Evolutionary conservation across 2,329 filamentous ascomycete species (phyloP).

Genomic region (Ascochyta koolunga): DNA sequence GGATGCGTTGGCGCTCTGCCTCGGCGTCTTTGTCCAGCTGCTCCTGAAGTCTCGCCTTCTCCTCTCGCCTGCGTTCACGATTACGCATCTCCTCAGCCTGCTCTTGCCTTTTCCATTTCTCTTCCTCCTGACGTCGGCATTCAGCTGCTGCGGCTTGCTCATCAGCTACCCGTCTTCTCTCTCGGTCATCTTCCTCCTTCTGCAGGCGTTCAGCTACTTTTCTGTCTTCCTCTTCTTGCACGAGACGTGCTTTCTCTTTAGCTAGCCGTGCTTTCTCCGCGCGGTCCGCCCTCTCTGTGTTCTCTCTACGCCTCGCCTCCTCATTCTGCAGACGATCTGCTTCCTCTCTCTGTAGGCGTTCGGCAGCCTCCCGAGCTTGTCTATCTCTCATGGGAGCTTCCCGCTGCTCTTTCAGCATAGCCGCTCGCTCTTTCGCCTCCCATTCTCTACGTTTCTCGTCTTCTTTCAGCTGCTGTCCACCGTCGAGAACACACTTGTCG

Average conservation of each 20-base stretch:
- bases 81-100: not conserved
- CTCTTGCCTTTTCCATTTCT: not conserved
- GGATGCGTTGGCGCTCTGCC: not conserved
- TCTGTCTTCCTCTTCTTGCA: not conserved
- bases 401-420: not conserved
- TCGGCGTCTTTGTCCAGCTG: not conserved
- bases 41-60: not conserved
- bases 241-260: not conserved
- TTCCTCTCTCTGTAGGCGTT: not conserved
- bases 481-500: conserved; percentile 17
- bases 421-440: conserved; percentile 1
- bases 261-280: conserved; percentile 3
- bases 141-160: not conserved
- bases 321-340: not conserved
- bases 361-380: not conserved
- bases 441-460: not conserved
- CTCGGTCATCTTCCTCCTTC: not conserved
- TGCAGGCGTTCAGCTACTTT: not conserved
- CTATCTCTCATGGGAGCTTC: not conserved
- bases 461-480: not conserved
- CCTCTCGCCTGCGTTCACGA: not conserved
- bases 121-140: not conserved
- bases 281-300: not conserved
- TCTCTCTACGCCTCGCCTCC: not conserved
- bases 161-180: not conserved